Evolutionary conservation across 768 basidiomycete genomes (phyloP), one percentile per base, ranked within the genome.

Genomic region (Pholiota microspora): DNA sequence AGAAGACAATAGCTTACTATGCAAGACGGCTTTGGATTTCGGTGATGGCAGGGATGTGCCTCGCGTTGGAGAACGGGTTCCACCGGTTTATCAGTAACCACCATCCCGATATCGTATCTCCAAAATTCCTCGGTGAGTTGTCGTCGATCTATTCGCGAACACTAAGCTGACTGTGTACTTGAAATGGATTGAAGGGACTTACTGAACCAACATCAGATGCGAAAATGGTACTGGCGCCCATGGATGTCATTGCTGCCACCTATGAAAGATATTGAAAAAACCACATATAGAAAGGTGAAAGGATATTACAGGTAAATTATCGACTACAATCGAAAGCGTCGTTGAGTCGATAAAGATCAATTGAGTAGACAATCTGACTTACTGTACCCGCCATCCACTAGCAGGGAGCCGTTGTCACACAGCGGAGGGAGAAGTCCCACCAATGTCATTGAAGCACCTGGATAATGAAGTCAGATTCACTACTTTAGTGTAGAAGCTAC

Each of bases 361-460:
- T 25, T 21, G 47, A 51, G 34, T 42, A 34, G 23, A 13, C n/a
- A n/a, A n/a, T n/a, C n/a, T n/a, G n/a, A 74, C 87, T 69, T 66
- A 94, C 91, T 78, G 65, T 94, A 94, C 40, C 90, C 91, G 31
- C 90, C 92, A 62, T 95, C 94, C 6, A 95, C 94, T 13, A 96
- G 76, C 77, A 96, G 85, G 62, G 86, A 88, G 2, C 97, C 97
- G 59, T 95, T 89, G 63, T 98, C 94, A 59, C 93, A 96, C 7
- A 99, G 71, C 0, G 97, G 97, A 3, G 97, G 97, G 4, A 99
- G 75, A 45, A 99, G 77, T 61, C 97, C 97, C 45, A 95, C 95
- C 60, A 99, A 72, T 1, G 95, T 92, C 97, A 99, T 99, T 1
- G 95, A 98, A 15, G 94, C 97, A 51, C 94, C 92, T 89, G 53